Conservation (phyloP, 1,284 basidiomycete species). For the Erythrobasidium hasegawianum region DNA sequence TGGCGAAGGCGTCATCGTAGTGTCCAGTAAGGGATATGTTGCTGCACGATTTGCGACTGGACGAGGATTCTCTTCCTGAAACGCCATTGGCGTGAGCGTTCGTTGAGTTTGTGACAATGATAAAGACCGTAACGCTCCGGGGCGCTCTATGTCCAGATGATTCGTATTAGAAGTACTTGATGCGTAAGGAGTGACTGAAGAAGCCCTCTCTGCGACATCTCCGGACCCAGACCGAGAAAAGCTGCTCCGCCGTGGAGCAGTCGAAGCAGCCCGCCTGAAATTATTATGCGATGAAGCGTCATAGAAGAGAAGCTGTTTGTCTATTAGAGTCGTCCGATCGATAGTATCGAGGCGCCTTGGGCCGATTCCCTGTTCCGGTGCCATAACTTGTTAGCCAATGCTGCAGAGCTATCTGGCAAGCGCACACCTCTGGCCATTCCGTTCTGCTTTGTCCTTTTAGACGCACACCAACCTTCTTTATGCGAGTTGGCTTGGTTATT, state of each 20-base stretch:
- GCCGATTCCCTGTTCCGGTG: conserved; percentile 59
- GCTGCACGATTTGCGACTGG: no score
- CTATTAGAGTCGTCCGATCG: conserved; percentile 75
- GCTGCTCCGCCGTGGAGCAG: conserved; percentile 58
- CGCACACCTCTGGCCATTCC: conserved; percentile 79
- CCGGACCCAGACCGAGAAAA: no score
- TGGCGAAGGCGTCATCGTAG: no score
- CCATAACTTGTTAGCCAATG: neutral
- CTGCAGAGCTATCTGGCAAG: neutral
- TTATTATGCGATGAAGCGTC: conserved; percentile 52
- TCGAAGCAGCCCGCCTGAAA: conserved; percentile 63
- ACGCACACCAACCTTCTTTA: conserved; percentile 77
- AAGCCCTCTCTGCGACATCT: no score
- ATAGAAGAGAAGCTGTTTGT: conserved; percentile 70
- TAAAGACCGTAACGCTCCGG: no score
- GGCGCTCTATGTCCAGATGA: no score
- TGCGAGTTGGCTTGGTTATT: conserved; percentile 74
- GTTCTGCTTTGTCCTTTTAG: conserved; percentile 65
- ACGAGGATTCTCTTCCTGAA: no score
- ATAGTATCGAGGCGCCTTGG: conserved; percentile 70
- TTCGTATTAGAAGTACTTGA: no score
- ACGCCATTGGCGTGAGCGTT: no score
- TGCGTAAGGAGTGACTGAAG: no score
- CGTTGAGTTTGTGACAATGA: no score
- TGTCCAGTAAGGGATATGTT: no score